These are phyloP conservation scores for Trichoderma asperellum DNA, from an alignment of 2,329 filamentous ascomycete genomes.

Conservation along the genomic window DNA sequence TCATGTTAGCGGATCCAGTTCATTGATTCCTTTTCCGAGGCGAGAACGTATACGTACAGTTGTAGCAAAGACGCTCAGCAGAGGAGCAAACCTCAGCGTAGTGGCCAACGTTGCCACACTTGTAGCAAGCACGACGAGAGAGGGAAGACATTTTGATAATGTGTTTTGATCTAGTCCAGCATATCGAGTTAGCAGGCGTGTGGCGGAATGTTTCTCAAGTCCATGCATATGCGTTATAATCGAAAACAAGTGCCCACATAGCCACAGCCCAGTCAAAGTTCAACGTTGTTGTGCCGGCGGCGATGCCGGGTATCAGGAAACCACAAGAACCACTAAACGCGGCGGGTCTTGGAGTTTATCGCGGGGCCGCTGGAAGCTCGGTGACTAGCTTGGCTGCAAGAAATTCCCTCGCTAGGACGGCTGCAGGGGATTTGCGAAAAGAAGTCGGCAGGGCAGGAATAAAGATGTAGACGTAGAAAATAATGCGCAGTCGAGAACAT, in stretches of 20 bases:
- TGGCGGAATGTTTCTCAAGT: not conserved
- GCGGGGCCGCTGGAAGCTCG: slow-evolving; percentile 22
- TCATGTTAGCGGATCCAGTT: slow-evolving; percentile 33
- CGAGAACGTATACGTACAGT: slow-evolving; percentile 68
- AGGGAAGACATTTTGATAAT: slow-evolving; percentile 70
- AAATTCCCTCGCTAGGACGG: slow-evolving; percentile 25
- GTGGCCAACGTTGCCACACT: slow-evolving; percentile 81
- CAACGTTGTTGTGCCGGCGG: not conserved
- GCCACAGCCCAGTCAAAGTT: slow-evolving; percentile 12
- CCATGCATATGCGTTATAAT: not conserved
- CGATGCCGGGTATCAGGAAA: not conserved
- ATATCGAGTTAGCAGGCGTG: slow-evolving; percentile 47
- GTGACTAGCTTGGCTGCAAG: slow-evolving; percentile 3
- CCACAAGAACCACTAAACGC: not conserved
- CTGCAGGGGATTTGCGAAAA: slow-evolving; percentile 4
- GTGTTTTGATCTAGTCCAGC: slow-evolving; percentile 40
- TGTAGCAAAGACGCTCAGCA: slow-evolving; percentile 98
- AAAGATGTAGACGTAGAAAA: not conserved
- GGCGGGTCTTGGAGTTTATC: slow-evolving; percentile 23
- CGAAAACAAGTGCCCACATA: not conserved
- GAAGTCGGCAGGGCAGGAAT: not conserved
- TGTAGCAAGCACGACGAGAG: slow-evolving; percentile 82
- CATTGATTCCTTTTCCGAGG: not conserved
- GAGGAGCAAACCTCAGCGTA: slow-evolving; percentile 93
- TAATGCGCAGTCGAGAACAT: not conserved